Base-by-base conservation (phyloP, 2,329 filamentous ascomycete species). In the Ustulina deusta region DNA sequence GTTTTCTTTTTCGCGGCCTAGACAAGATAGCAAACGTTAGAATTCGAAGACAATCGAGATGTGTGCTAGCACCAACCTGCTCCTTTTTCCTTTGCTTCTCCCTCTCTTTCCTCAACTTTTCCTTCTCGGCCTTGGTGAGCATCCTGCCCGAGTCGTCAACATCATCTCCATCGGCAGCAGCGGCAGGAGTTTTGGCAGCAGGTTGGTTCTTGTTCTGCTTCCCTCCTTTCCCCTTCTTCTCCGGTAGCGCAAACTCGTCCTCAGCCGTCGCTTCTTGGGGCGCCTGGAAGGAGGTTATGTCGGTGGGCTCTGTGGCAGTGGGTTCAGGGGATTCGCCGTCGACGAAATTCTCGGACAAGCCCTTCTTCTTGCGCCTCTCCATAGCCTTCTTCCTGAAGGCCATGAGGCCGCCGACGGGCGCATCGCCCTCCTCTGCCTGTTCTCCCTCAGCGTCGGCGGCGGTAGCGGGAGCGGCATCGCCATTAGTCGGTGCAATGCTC, bases 31-130 rank as follows among this genome's bases (percentile, higher is more conserved):
- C 32, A 27, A 60, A n/a, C 0, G 36, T 56, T 29, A 63, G 49
- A 29, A 49, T 17, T 68, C 36, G 36, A 9, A 44, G 13, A 81
- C 25, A 81, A 81, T 15, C 82, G 15, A 10, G 22, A 51, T 52
- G 2, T 17, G 25, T 34, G 25, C 46, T 34, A 57, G 61, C 44
- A 63, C 75, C 64, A 10, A 96, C 93, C 88, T 98, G 92, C 82
- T 99, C 96, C 89, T 94, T 99, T 85, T 99, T 99, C 81, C 22
- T 88, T 83, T 96, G 93, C 89, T 99, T 99, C 85, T 99, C 96
- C 69, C 93, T 90, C 84, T 99, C 96, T 84, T 97, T 99, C 87
- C 95, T 98, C 83, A 69, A n/a, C 55, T 93, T 97, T 81, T 99
- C 96, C 84, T 99, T 99, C 84, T 99, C 94, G 66, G 97, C 96